phyloP scores from a whole-genome alignment of 2,329 filamentous ascomycete species.

The Trichoderma oligosporum region DNA sequence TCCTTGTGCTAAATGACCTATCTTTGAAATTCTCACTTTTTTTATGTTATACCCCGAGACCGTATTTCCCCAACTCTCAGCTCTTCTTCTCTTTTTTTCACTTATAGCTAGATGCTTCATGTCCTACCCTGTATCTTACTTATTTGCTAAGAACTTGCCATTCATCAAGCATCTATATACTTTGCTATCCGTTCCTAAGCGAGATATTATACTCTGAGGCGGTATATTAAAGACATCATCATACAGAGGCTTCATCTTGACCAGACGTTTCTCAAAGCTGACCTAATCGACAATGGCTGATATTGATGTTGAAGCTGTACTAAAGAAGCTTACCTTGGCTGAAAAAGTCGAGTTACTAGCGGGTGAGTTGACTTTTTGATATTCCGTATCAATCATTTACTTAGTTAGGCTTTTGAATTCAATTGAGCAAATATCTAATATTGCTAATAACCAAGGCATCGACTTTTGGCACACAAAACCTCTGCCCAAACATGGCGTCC shows the following conservation, averaged over 20 bases:
- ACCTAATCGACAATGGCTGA: slow-evolving; percentile 40
- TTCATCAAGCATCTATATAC: neutral
- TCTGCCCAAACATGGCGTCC: slow-evolving; percentile 57
- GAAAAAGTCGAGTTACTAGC: slow-evolving; percentile 54
- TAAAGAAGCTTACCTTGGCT: slow-evolving; percentile 50
- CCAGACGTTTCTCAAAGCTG: neutral
- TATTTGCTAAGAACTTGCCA: no score
- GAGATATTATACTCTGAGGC: neutral
- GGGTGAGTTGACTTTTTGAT: slow-evolving; percentile 39
- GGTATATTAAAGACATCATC: neutral
- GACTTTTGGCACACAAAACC: slow-evolving; percentile 68
- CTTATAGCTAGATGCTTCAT: neutral
- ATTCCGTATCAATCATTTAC: no score
- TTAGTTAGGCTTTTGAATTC: no score
- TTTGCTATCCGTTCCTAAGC: no score
- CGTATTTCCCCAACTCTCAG: neutral
- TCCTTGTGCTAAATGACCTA: neutral
- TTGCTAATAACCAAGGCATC: slow-evolving; percentile 43
- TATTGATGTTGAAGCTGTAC: slow-evolving; percentile 51
- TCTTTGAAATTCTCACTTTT: neutral
- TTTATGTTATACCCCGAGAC: neutral
- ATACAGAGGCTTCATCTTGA: neutral
- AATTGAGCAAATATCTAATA: neutral
- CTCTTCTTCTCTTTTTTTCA: neutral
- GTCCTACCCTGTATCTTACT: neutral